A percentile compares a stretch with the other conserved stretches of the same genome.
phyloP scores from a whole-genome alignment of 1,139 yeast species.

The Sugiyamaella neomexicana region DNA sequence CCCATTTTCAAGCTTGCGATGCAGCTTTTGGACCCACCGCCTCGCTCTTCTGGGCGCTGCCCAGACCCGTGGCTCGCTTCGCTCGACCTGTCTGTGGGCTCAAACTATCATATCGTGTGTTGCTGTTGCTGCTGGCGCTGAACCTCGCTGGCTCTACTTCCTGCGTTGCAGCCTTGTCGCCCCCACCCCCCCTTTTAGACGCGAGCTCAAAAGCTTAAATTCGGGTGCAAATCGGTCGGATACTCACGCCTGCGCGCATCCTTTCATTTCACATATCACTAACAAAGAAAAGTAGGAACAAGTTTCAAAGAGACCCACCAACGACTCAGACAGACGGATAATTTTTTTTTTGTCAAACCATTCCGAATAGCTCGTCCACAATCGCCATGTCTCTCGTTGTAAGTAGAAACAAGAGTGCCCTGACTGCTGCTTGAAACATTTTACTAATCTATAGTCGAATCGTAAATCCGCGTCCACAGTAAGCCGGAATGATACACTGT shows the following conservation, averaged over 20 bases:
- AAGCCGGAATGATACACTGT: constrained; percentile 6
- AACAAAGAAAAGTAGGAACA: constrained; percentile 1
- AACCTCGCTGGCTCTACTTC: background rate
- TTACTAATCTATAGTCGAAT: no score
- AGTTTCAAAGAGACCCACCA: background rate
- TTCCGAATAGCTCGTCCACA: background rate
- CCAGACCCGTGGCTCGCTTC: background rate
- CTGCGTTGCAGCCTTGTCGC: background rate
- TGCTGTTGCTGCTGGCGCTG: background rate
- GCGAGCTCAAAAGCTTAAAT: background rate
- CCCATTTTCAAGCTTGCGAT: background rate
- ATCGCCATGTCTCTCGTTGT: constrained; percentile 21
- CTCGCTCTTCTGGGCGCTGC: background rate
- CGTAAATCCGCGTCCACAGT: constrained; percentile 4
- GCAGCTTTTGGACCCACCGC: no score
- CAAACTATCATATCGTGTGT: no score
- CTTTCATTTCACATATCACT: background rate
- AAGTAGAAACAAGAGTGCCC: constrained; percentile 8
- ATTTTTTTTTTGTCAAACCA: no score
- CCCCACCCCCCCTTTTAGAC: background rate
- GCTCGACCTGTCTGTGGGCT: no score
- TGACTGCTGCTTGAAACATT: no score
- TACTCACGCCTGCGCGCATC: background rate
- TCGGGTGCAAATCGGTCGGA: background rate
- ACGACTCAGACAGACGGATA: background rate